Evolutionary conservation across 2,329 filamentous ascomycete genomes (phyloP).

Genomic region (Diaporthe sp.): DNA sequence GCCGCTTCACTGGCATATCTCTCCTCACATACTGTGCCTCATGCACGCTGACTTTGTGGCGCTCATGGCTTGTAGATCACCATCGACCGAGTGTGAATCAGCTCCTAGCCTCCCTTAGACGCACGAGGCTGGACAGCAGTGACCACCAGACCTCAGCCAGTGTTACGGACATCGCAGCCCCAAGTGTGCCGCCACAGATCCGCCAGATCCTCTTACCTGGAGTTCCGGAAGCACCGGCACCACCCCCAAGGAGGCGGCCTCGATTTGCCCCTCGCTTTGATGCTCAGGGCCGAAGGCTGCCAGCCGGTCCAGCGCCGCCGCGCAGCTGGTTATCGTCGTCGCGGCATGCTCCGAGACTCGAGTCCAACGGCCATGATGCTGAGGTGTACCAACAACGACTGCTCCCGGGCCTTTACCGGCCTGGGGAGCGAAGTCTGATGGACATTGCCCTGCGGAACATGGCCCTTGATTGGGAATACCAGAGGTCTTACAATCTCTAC

Average conservation of each 20-base stretch:
- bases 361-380: background rate
- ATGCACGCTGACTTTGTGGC: constrained; percentile 29
- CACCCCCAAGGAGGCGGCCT: constrained; percentile 61
- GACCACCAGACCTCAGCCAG: constrained; percentile 39
- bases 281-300: constrained; percentile 63
- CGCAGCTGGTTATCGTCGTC: constrained; percentile 66
- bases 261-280: constrained; percentile 61
- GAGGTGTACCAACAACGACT: constrained; percentile 30
- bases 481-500: constrained; percentile 69
- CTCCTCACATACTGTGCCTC: background rate
- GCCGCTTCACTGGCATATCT: background rate
- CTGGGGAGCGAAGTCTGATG: constrained; percentile 63
- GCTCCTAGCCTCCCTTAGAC: constrained; percentile 70
- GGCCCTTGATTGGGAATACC: constrained; percentile 68
- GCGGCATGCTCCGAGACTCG: constrained; percentile 45
- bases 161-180: constrained; percentile 48
- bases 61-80: constrained; percentile 46
- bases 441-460: constrained; percentile 66
- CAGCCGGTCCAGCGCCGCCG: constrained; percentile 72
- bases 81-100: constrained; percentile 69
- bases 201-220: constrained; percentile 66
- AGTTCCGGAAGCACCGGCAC: constrained; percentile 69
- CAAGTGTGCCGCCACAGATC: constrained; percentile 72
- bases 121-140: constrained; percentile 53
- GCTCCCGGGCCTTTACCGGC: constrained; percentile 62